Percentiles rank a stretch among this genome's conserved stretches.
Conservation (phyloP, 495 filamentous ascomycete genomes). For the Lasiosphaeria ovina region DNA sequence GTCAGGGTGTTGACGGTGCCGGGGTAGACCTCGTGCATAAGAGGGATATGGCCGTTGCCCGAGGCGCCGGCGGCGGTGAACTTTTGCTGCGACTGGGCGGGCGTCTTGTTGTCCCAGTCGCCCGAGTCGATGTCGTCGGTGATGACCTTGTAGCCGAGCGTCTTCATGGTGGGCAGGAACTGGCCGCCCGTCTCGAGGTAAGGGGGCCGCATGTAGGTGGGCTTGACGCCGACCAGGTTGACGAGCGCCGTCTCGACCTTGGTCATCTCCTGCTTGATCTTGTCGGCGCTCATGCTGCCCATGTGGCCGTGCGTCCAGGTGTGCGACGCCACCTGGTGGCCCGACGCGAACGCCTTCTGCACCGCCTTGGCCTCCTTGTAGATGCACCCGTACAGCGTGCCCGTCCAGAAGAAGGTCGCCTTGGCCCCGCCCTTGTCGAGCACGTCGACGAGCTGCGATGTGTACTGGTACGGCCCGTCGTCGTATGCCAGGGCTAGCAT, state of each 20-base stretch:
- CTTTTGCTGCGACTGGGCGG: conserved; percentile 40
- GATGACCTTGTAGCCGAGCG: conserved; percentile 53
- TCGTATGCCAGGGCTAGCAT: conserved; percentile 61
- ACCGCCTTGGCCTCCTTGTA: conserved; percentile 48
- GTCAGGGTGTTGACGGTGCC: conserved; percentile 47
- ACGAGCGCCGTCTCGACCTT: conserved; percentile 50
- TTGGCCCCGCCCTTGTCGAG: conserved; percentile 61
- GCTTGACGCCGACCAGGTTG: conserved; percentile 53
- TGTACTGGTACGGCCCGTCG: conserved; percentile 72
- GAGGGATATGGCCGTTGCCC: conserved; percentile 52
- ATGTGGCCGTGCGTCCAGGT: conserved; percentile 50
- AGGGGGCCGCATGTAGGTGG: conserved; percentile 54
- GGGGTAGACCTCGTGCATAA: conserved; percentile 56
- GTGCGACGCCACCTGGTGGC: conserved; percentile 53
- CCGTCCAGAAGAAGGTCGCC: conserved; percentile 55
- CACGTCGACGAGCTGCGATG: conserved; percentile 61
- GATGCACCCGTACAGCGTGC: conserved; percentile 58
- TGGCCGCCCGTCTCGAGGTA: conserved; percentile 49
- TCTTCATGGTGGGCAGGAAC: conserved; percentile 43
- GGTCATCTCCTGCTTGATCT: conserved; percentile 49
- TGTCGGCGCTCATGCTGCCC: conserved; percentile 37
- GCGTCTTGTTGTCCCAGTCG: conserved; percentile 52
- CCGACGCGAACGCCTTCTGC: conserved; percentile 47
- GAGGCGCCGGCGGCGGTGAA: conserved; percentile 45
- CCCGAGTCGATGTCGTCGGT: conserved; percentile 53